Evolutionary conservation across 1,284 basidiomycete species (phyloP).

Genomic region (Ustilago crameri): DNA sequence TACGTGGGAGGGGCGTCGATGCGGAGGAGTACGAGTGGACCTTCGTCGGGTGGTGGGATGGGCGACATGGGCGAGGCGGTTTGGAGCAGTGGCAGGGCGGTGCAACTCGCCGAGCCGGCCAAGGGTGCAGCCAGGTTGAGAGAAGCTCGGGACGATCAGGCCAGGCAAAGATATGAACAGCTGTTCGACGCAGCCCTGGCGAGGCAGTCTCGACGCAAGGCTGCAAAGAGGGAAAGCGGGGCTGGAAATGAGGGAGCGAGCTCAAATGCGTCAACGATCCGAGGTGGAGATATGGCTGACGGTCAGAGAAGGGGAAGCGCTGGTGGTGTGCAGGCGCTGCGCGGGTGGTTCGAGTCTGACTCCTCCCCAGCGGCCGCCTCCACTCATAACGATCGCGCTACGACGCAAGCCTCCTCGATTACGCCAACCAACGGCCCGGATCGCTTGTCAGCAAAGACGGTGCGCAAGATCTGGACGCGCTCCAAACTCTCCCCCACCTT

Average conservation of each 20-base stretch:
- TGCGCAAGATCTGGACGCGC: conserved; percentile 22
- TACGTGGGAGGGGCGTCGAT: conserved; percentile 7
- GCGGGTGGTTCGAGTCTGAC: conserved; percentile 46
- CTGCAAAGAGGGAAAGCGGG: background rate
- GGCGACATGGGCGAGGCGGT: conserved; percentile 4
- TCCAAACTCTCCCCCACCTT: conserved; percentile 11
- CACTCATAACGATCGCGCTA: background rate
- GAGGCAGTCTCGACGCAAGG: background rate
- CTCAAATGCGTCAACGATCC: conserved; percentile 11
- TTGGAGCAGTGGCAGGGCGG: conserved; percentile 15
- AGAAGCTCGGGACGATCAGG: conserved; percentile 17
- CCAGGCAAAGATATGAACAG: conserved; percentile 24
- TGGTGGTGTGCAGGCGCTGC: conserved; percentile 18
- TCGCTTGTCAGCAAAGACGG: conserved; percentile 10
- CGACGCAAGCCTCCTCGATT: background rate
- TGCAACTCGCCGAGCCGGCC: conserved; percentile 19
- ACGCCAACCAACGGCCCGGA: background rate
- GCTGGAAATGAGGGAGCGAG: too few species aligned
- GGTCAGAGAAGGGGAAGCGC: conserved; percentile 1
- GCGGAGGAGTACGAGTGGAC: conserved; percentile 20
- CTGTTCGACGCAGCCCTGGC: conserved; percentile 17
- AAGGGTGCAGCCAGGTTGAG: conserved; percentile 1
- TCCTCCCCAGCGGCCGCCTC: conserved; percentile 3
- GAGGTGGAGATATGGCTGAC: background rate
- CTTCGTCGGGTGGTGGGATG: conserved; percentile 1